Evolutionary conservation across 1,139 yeast species (phyloP).

Genomic region (Taphrina pruni): DNA sequence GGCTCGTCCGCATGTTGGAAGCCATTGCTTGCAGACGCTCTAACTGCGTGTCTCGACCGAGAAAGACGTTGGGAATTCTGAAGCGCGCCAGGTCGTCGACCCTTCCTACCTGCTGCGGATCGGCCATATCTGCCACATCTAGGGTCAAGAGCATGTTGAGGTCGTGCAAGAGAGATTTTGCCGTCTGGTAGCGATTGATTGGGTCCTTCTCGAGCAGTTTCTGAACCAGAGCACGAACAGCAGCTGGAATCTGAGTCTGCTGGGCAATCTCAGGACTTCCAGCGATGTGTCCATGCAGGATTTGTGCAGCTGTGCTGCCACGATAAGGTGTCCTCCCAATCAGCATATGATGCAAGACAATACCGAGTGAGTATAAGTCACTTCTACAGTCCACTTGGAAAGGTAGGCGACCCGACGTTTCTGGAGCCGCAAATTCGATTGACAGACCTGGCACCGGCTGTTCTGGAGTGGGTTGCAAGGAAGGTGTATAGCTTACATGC

Average conservation of each 20-base stretch:
- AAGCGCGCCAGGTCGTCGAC: conserved; percentile 16
- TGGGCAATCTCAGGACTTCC: conserved; percentile 57
- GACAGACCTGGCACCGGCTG: neutral
- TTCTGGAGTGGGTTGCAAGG: neutral
- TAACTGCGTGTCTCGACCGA: conserved; percentile 1
- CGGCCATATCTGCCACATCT: neutral
- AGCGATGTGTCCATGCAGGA: conserved; percentile 57
- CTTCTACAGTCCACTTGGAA: conserved; percentile 59
- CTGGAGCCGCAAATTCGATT: conserved; percentile 16
- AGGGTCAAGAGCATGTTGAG: conserved; percentile 49
- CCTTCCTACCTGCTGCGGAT: neutral
- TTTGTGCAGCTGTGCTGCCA: conserved; percentile 55
- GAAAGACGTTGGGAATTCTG: neutral
- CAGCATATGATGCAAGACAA: conserved; percentile 59
- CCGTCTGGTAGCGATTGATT: conserved; percentile 55
- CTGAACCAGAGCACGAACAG: conserved; percentile 56
- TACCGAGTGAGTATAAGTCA: conserved; percentile 61
- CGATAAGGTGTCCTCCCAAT: conserved; percentile 59
- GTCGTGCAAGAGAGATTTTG: conserved; percentile 56
- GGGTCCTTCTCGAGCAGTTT: conserved; percentile 58
- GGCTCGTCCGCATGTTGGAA: neutral
- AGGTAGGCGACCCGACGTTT: conserved; percentile 53
- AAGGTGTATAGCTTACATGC: neutral
- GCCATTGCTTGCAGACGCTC: neutral
- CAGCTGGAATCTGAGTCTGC: conserved; percentile 53